phyloP scores from a whole-genome alignment of 208 protist species.

The Leishmania tropica region DNA sequence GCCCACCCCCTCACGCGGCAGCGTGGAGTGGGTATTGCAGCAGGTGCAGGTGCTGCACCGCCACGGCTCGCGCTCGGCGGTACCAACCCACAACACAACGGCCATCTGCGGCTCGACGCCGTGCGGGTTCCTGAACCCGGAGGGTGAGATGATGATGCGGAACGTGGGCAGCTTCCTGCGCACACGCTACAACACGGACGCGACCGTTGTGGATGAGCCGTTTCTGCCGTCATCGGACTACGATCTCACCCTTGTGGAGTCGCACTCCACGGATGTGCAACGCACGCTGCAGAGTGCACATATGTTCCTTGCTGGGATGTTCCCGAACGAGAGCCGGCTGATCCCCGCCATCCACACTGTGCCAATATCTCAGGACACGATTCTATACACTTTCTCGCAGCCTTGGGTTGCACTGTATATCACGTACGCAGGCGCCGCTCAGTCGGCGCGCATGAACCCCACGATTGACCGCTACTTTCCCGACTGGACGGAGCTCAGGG shows the following conservation, averaged over 20 bases:
- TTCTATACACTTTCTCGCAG: slow-evolving; percentile 30
- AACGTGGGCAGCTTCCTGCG: slow-evolving; percentile 48
- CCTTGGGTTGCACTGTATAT: slow-evolving; percentile 26
- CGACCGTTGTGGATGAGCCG: slow-evolving; percentile 15
- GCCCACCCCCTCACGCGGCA: slow-evolving; percentile 13
- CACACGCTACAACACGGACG: slow-evolving; percentile 34
- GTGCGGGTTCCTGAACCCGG: slow-evolving; percentile 45
- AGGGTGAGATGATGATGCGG: slow-evolving; percentile 40
- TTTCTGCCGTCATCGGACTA: slow-evolving; percentile 39
- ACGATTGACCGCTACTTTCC: slow-evolving; percentile 27
- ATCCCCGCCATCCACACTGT: slow-evolving; percentile 55
- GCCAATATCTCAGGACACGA: slow-evolving; percentile 1
- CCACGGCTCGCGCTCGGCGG: slow-evolving; percentile 41
- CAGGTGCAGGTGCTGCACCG: slow-evolving; percentile 53
- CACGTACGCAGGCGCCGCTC: slow-evolving; percentile 13
- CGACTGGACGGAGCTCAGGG: slow-evolving; percentile 25
- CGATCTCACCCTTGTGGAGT: slow-evolving; percentile 43
- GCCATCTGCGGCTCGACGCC: slow-evolving; percentile 38
- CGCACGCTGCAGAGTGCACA: slow-evolving; percentile 58
- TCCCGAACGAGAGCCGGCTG: slow-evolving; percentile 26
- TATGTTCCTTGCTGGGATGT: slow-evolving; percentile 39
- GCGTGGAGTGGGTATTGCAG: slow-evolving; percentile 20
- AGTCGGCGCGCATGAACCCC: slow-evolving; percentile 15
- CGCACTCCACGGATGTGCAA: slow-evolving; percentile 46
- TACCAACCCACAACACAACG: slow-evolving; percentile 23